Evolutionary conservation across 495 filamentous ascomycete species (phyloP).

Genomic region (Hypoxylon perforatum): DNA sequence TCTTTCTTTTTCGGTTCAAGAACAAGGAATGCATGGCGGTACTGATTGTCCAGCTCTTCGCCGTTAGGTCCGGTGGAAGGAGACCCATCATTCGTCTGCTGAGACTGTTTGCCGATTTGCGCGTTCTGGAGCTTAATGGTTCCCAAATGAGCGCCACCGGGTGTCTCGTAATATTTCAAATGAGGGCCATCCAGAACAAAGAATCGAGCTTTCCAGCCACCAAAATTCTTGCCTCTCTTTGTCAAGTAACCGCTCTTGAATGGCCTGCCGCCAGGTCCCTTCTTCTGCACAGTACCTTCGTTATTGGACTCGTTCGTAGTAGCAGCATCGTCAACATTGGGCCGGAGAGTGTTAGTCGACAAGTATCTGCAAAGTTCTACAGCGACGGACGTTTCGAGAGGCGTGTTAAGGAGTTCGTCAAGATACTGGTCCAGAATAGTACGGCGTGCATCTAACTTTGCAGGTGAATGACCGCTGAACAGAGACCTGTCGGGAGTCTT

Average conservation of each 20-base stretch:
- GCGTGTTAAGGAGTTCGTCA: slow-evolving; percentile 81
- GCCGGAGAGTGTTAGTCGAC: slow-evolving; percentile 84
- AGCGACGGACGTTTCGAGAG: slow-evolving; percentile 82
- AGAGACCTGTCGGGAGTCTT: slow-evolving; percentile 85
- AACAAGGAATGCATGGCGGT: slow-evolving; percentile 94
- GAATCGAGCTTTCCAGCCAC: slow-evolving; percentile 97
- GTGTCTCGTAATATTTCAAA: slow-evolving; percentile 90
- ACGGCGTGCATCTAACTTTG: slow-evolving; percentile 89
- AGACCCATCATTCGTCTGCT: slow-evolving; percentile 70
- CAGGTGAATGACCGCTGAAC: slow-evolving; percentile 93
- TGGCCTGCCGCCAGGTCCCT: slow-evolving; percentile 71
- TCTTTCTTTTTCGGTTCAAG: slow-evolving; percentile 97
- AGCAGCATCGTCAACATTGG: slow-evolving; percentile 72
- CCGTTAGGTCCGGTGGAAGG: slow-evolving; percentile 68
- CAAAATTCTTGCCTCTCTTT: slow-evolving; percentile 97
- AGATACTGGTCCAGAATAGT: slow-evolving; percentile 86
- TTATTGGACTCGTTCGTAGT: slow-evolving; percentile 52
- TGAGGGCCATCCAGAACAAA: slow-evolving; percentile 92
- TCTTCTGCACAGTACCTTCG: slow-evolving; percentile 53
- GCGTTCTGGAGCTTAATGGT: slow-evolving; percentile 92
- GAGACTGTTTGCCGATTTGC: slow-evolving; percentile 90
- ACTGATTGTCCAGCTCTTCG: slow-evolving; percentile 88
- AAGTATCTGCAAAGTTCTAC: slow-evolving; percentile 87
- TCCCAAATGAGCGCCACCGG: slow-evolving; percentile 87
- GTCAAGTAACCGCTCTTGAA: slow-evolving; percentile 92